Evolutionary conservation across 139 green algal species (phyloP), one percentile per base, ranked within the genome.

Genomic region (Tetratostichococcus sp.): DNA sequence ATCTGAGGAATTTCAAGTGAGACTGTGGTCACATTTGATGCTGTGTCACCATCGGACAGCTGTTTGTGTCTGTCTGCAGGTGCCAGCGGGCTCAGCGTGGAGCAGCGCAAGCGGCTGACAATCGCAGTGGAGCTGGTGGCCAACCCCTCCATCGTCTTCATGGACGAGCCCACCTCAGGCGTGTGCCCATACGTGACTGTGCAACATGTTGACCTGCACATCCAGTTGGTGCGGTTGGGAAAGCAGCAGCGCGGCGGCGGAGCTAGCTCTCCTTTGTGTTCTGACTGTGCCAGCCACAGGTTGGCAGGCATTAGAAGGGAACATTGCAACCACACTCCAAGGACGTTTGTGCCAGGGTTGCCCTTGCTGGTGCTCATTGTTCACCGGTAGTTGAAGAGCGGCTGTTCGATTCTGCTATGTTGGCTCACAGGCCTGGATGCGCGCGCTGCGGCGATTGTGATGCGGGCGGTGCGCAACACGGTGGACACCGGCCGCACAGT

Each of bases 391-490:
- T n/a, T n/a, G n/a, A n/a, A n/a, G n/a, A n/a, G n/a, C n/a, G n/a
- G n/a, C n/a, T n/a, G n/a, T n/a, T n/a, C n/a, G n/a, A n/a, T n/a
- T n/a, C n/a, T n/a, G n/a, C 39, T 50, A 11, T 6, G 39, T 11
- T 11, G 8, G 33, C 30, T 11, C 58, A 0, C 79, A 82, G 94
- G 94, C 25, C 87, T 98, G 78, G 93, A 97, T 70, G 88, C 89
- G 1, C 81, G 90, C 25, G 89, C 93, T 2, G 94, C 94, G 4
- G 83, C 90, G 50, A 91, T 95, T 25, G 94, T 98, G 0, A 95
- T 98, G 83, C 79, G 82, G 6, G 85, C 88, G 0, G 86, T 98
- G 50, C 79, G 87, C 35, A 97, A 95, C 75, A 89, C 95, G 21
- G 91, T 85, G 4, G 69, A 84, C 62, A 90, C 82, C 21, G 88